These are phyloP conservation scores for Stemphylium beticola DNA, from an alignment of 2,329 filamentous ascomycete genomes.

Conservation along the genomic window DNA sequence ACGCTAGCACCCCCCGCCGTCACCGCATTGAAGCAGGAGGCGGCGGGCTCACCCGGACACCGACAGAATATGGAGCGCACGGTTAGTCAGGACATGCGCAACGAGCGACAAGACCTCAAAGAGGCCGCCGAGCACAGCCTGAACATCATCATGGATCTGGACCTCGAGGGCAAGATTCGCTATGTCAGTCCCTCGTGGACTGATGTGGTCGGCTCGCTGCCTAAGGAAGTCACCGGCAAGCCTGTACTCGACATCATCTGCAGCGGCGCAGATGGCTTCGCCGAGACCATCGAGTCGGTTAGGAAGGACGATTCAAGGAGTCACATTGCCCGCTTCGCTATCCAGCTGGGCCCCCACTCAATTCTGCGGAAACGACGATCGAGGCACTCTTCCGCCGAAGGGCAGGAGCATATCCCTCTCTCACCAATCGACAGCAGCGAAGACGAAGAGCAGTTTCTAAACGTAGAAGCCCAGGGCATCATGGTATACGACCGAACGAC, in stretches of 20 bases:
- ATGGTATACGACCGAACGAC: conserved; percentile 94
- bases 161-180: conserved; percentile 85
- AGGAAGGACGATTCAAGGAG: conserved; percentile 87
- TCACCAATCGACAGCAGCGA: conserved; percentile 33
- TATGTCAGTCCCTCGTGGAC: conserved; percentile 98
- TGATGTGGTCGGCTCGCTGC: conserved; percentile 83
- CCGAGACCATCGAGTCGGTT: conserved; percentile 85
- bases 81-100: conserved; percentile 86
- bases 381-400: conserved; percentile 31
- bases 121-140: conserved; percentile 95
- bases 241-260: conserved; percentile 81
- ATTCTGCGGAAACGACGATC: conserved; percentile 42
- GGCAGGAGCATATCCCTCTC: conserved; percentile 38
- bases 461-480: conserved; percentile 95
- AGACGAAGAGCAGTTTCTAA: conserved; percentile 64
- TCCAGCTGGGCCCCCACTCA: conserved; percentile 46
- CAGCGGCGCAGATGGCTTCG: conserved; percentile 80
- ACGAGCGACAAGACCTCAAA: conserved; percentile 90
- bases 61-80: conserved; percentile 63
- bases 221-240: conserved; percentile 74
- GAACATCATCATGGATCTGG: conserved; percentile 94
- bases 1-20: conserved; percentile 54
- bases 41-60: conserved; percentile 31
- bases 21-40: conserved; percentile 51
- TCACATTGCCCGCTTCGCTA: conserved; percentile 66